phyloP scores from a whole-genome alignment of 768 basidiomycete genomes.

The Russula dissimulans region DNA sequence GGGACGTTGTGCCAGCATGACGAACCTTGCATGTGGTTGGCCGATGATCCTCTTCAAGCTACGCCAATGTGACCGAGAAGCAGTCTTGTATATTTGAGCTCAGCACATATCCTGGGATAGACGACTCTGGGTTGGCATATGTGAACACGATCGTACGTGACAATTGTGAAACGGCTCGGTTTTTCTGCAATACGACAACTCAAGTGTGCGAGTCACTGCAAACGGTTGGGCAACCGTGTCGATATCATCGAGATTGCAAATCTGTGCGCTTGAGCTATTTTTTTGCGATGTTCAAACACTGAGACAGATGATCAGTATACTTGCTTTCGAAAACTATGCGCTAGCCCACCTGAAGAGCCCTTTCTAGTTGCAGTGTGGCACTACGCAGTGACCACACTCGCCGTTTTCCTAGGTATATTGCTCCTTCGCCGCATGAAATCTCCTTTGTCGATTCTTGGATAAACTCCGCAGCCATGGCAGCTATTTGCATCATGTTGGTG shows the following conservation, averaged over 20 bases:
- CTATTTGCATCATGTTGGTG: conserved; percentile 19
- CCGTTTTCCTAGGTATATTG: conserved; percentile 16
- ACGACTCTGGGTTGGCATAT: conserved; percentile 1
- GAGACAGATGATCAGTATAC: conserved; percentile 13
- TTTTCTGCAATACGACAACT: conserved; percentile 15
- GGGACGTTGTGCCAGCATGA: not conserved
- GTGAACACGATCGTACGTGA: conserved; percentile 16
- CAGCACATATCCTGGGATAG: conserved; percentile 27
- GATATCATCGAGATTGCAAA: conserved; percentile 18
- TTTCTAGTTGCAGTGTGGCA: conserved; percentile 20
- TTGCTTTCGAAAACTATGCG: conserved; percentile 15
- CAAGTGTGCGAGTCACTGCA: conserved; percentile 10
- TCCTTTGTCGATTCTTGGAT: not conserved
- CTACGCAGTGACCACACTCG: conserved; percentile 15
- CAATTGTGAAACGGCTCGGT: conserved; percentile 15
- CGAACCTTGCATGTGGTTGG: not conserved
- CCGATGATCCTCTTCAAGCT: conserved; percentile 21
- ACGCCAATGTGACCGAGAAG: conserved; percentile 32
- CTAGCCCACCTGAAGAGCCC: conserved; percentile 18
- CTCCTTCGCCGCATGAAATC: not conserved
- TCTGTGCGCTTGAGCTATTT: not conserved
- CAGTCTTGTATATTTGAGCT: conserved; percentile 34
- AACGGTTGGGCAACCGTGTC: conserved; percentile 7
- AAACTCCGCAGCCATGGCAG: conserved; percentile 13
- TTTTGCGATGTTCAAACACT: not conserved